Base-by-base conservation (phyloP, 176 grass and related monocot genomes). In the Rhynchospora tenuis region DNA sequence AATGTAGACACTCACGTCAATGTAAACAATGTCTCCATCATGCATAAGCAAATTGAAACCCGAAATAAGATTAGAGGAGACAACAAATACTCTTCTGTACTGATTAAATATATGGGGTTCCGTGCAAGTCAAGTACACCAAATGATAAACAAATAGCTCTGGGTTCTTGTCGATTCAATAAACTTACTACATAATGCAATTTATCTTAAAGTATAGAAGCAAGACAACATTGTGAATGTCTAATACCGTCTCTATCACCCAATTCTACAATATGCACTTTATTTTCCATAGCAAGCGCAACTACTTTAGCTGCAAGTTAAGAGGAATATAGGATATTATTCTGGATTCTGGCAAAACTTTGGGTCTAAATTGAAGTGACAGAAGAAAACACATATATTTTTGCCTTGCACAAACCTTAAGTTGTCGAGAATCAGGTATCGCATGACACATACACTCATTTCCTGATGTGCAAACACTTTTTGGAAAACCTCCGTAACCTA, bases 361-460 rank as follows among this genome's bases (percentile, higher is more conserved):
- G 26, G 29, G 6, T 67, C 29, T 38, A 67, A 67, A 23, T 16
- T 15, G 31, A 76, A 47, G 19, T 75, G 14, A 70, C 17, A n/a
- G n/a, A n/a, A n/a, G 23, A 81, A 69, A 22, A 28, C 29, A 77
- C 81, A 15, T 6, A 77, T 85, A 29, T 68, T 63, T 66, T 45
- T n/a, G n/a, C n/a, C n/a, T 79, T 43, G 7, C 9, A 27, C 66
- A 17, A 86, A 98, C 96, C 93, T 93, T 88, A 60, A 98, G 84
- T 73, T 88, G 69, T 2, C 89, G 88, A n/a, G 96, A 95, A 91
- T 95, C 96, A 79, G 96, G 96, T 75, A 98, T 95, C 42, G 93
- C 96, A 87, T 98, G 96, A 66, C 96, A 98, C 89, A 95, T 95
- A 84, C 96, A 98, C 45, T 98, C 93, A 8, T 98, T 98, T 31